Evolutionary conservation across 1,284 basidiomycete genomes (phyloP), one percentile per base, ranked within the genome.

Genomic region (Fomes fomentarius): DNA sequence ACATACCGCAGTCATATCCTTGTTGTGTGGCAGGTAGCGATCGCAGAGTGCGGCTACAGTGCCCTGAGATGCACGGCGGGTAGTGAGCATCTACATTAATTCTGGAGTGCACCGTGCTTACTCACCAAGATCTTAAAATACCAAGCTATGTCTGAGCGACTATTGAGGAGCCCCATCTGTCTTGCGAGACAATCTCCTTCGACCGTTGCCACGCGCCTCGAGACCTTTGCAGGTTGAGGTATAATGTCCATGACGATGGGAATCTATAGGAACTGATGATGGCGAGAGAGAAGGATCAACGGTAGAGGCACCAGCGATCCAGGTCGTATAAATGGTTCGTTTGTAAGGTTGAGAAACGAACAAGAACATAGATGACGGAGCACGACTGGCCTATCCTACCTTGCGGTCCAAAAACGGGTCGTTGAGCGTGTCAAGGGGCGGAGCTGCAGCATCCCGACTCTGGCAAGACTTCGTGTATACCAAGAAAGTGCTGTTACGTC

Each of bases 41-140:
- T 60, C 45, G 15, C 58, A 60, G 1, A 56, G 45, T 15, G 19
- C 24, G 11, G 51, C 58, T 2, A 53, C 38, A 10, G 45, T 54
- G 2, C 44, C 25, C 54, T 60, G 17, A 21, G 21, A 33, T 8
- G 22, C 4, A 6, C 38, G 22, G 17, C 10, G n/a, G n/a, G n/a
- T 14, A 14, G 25, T 31, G 5, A 28, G 11, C 24, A 24, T n/a
- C n/a, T n/a, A n/a, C n/a, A n/a, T n/a, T n/a, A n/a, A n/a, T n/a
- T n/a, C n/a, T n/a, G n/a, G n/a, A n/a, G n/a, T n/a, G 10, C 24
- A 42, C 33, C 1, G 12, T 8, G 24, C 3, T 17, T 4, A 39
- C 52, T 25, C 40, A 60, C 58, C 24, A 51, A 14, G 12, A 60
- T 56, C 14, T 42, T 24, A 19, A 46, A 56, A 31, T 60, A 60